phyloP scores from a whole-genome alignment of 192 early-diverging fungal genomes.

The Backusella westeae region DNA sequence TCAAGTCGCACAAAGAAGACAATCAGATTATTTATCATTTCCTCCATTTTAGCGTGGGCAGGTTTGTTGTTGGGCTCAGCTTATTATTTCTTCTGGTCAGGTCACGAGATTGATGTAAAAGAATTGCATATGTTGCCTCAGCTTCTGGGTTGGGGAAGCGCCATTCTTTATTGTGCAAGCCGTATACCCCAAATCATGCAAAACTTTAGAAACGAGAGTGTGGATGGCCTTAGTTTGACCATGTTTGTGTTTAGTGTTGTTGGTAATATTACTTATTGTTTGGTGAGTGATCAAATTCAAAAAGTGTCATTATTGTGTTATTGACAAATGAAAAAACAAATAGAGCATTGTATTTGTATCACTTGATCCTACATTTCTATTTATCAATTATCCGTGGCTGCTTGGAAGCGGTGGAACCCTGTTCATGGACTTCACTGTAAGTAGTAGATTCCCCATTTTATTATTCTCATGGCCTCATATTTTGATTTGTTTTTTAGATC shows the following conservation, averaged over 20 bases:
- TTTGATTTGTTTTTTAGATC: slow-evolving; percentile 14
- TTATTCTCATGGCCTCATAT: not conserved
- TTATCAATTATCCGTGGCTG: slow-evolving; percentile 76
- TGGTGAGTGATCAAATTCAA: slow-evolving; percentile 29
- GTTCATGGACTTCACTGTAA: slow-evolving; percentile 72
- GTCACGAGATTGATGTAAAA: slow-evolving; percentile 8
- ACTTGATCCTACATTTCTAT: slow-evolving; percentile 59
- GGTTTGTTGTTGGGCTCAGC: not conserved
- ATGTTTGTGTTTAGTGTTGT: slow-evolving; percentile 87
- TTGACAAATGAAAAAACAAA: not conserved
- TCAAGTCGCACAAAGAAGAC: not conserved
- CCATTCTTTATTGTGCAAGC: slow-evolving; percentile 64
- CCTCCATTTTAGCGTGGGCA: not conserved
- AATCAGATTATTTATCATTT: slow-evolving; percentile 9
- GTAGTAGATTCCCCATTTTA: not conserved
- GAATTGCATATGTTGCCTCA: slow-evolving; percentile 49
- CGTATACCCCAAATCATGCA: slow-evolving; percentile 84
- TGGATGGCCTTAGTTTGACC: slow-evolving; percentile 71
- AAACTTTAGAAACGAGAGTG: slow-evolving; percentile 68
- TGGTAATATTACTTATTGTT: slow-evolving; percentile 66
- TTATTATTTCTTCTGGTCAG: slow-evolving; percentile 6
- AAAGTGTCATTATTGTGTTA: not conserved
- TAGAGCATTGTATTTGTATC: slow-evolving; percentile 78
- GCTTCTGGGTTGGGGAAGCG: slow-evolving; percentile 72
- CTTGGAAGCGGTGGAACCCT: slow-evolving; percentile 72